phyloP scores from a whole-genome alignment of 257 asterid species.

The Mentha longifolia region DNA sequence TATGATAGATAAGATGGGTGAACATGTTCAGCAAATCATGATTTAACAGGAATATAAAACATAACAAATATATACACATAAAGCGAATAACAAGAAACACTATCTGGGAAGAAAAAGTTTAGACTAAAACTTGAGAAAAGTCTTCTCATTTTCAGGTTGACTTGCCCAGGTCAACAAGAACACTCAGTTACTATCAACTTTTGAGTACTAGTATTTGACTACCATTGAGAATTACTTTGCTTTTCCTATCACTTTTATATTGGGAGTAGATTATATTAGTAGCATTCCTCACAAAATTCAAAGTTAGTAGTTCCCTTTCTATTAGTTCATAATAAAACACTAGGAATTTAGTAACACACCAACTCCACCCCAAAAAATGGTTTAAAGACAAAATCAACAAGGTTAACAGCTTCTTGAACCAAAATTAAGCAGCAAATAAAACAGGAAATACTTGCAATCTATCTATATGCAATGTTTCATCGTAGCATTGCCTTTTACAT shows the following conservation, averaged over 20 bases:
- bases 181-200: background rate
- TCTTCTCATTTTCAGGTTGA: background rate
- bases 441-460: background rate
- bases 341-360: background rate
- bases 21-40: background rate
- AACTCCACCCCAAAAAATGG: background rate
- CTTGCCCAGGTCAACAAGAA: constrained; percentile 4
- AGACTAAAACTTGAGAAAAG: background rate
- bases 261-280: background rate
- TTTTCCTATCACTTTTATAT: background rate
- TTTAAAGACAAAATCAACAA: background rate
- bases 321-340: background rate
- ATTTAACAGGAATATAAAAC: background rate
- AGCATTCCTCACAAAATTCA: background rate
- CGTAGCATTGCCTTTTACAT: background rate
- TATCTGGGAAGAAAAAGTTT: background rate
- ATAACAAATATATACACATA: constrained; percentile 9
- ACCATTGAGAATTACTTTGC: background rate
- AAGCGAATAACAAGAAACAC: background rate
- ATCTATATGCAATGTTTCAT: constrained; percentile 8
- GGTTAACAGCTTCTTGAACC: background rate
- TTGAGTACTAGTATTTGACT: background rate
- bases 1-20: background rate
- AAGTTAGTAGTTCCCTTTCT: background rate
- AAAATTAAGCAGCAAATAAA: background rate